Evolutionary conservation across 2,329 filamentous ascomycete species (phyloP).

Genomic region (Aspergillus sp.): DNA sequence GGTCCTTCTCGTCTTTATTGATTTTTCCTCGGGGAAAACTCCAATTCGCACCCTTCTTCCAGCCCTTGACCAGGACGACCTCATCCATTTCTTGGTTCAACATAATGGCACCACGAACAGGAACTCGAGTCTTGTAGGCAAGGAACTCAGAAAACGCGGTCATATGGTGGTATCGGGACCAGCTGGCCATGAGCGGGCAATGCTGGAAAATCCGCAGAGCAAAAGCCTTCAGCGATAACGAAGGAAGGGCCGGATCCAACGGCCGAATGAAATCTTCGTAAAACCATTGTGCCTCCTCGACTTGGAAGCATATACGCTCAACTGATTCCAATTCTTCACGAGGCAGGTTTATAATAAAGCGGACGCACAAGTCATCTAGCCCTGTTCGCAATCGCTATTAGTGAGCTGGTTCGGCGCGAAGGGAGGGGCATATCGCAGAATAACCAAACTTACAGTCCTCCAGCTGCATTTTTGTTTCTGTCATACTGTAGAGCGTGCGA

Average conservation of each 20-base stretch:
- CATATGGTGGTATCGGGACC: conserved; percentile 73
- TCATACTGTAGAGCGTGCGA: conserved; percentile 64
- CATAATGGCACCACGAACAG: conserved; percentile 90
- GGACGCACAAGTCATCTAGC: conserved; percentile 96
- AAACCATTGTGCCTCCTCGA: conserved; percentile 99
- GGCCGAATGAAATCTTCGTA: conserved; percentile 99
- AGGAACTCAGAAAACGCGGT: conserved; percentile 89
- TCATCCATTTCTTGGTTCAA: conserved; percentile 94
- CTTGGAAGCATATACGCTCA: conserved; percentile 94
- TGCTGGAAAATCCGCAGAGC: conserved; percentile 90
- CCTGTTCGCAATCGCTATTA: conserved; percentile 52
- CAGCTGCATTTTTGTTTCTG: conserved; percentile 76
- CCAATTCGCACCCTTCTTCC: conserved; percentile 96
- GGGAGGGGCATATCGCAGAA: not conserved
- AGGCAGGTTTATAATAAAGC: conserved; percentile 97
- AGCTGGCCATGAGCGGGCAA: conserved; percentile 82
- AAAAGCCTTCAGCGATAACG: conserved; percentile 80
- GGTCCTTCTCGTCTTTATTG: conserved; percentile 91
- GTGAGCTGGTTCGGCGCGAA: conserved; percentile 14
- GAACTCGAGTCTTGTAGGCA: conserved; percentile 90
- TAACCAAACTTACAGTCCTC: conserved; percentile 70
- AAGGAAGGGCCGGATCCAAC: conserved; percentile 78
- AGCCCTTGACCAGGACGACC: conserved; percentile 90
- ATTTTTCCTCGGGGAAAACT: conserved; percentile 97
- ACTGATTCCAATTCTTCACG: conserved; percentile 86